These are phyloP conservation scores for Avena insularis DNA, from an alignment of 176 grass and related monocot genomes.

Conservation along the genomic window DNA sequence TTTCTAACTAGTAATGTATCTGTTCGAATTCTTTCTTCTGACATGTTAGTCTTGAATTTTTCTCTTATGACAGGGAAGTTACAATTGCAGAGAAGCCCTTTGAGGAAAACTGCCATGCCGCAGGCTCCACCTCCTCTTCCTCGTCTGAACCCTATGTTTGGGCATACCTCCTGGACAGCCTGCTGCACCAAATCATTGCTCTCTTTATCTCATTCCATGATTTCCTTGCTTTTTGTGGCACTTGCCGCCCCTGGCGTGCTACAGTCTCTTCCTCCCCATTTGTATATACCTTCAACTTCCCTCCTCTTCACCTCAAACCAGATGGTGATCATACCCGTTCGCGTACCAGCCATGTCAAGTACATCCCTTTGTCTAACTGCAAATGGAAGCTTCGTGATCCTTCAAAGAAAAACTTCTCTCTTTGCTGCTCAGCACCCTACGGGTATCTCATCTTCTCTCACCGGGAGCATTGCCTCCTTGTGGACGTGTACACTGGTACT, in stretches of 20 bases:
- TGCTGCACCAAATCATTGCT: neutral
- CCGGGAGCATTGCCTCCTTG: conserved; percentile 8
- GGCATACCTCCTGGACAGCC: neutral
- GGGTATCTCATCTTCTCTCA: neutral
- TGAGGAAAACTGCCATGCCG: neutral
- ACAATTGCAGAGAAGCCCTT: neutral
- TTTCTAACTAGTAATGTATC: neutral
- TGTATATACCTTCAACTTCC: neutral
- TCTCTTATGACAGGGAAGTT: neutral
- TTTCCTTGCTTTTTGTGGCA: neutral
- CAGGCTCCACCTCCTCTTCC: neutral
- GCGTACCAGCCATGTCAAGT: neutral
- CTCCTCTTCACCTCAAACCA: conserved; percentile 37
- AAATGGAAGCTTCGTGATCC: neutral
- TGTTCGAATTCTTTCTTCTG: neutral
- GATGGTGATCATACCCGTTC: neutral
- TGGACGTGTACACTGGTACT: conserved; percentile 39
- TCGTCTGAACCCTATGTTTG: neutral
- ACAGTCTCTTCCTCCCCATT: neutral
- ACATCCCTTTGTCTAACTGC: neutral
- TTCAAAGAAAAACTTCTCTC: neutral
- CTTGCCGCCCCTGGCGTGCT: neutral
- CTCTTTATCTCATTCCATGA: neutral
- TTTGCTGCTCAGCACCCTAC: neutral
- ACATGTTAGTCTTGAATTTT: neutral